Base-by-base conservation (phyloP, 2,329 filamentous ascomycete species). In the Camptophora hylomeconis region DNA sequence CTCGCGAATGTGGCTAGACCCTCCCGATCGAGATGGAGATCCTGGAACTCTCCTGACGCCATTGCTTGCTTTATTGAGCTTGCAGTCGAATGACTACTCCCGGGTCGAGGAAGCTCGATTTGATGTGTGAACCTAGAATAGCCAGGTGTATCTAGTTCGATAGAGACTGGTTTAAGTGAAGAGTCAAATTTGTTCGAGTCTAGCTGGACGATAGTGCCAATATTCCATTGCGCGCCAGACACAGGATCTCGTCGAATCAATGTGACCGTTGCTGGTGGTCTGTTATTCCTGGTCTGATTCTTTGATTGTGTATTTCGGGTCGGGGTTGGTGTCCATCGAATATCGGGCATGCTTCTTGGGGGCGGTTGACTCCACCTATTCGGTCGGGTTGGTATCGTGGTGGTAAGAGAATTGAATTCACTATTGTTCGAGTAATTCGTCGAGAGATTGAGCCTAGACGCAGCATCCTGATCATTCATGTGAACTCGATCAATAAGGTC, bases 171-270 rank as follows among this genome's bases (percentile, higher is more conserved):
- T 25, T 20, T 21, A 12, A 39, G 24, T 23, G 25, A 35, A 12
- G 21, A 45, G 8, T 27, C 32, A 7, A 17, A 20, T 11, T 27
- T 22, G 11, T 17, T 24, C 11, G 30, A 17, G 7, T 29, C 19
- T 47, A 45, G 23, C 52, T 56, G 22, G 63, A 65, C 26, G 12
- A 83, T 65, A 31, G 64, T 72, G 13, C 74, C 80, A 8, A 84
- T 66, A 45, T 84, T 84, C 77, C 78, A 83, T 50, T 84, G 80
- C 31, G 63, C 63, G 5, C 72, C 72, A 6, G 74, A 70, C 13
- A 66, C 61, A 1, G 76, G 76, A 47, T 84, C 75, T 39, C 79
- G 69, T n/a, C 80, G 73, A 43, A 84, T 82, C 9, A 86, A 52
- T 0, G 72, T 75, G 24, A 63, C 24, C 13, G 29, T n/a, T 50